phyloP scores from a whole-genome alignment of 78 protist genomes.

The Dictyostelium brefeldianum region DNA sequence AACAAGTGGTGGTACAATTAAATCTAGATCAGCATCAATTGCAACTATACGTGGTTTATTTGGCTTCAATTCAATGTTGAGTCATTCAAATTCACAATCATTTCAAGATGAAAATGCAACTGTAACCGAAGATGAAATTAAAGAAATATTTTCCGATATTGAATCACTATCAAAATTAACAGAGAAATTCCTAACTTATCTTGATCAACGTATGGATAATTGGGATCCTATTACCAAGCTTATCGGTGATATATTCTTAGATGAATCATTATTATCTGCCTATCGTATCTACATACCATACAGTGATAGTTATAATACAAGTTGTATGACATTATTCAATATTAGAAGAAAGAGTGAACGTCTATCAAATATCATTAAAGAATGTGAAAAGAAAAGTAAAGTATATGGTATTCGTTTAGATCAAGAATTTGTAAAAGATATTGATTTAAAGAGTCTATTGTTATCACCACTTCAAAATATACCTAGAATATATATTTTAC shows the following conservation, averaged over 20 bases:
- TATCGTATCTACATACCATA: constrained; percentile 54
- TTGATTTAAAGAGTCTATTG: constrained; percentile 60
- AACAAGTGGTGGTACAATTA: not conserved
- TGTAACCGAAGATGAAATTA: constrained; percentile 53
- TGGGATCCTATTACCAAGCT: constrained; percentile 42
- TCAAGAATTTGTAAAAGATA: constrained; percentile 34
- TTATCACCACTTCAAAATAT: constrained; percentile 67
- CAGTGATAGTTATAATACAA: constrained; percentile 60
- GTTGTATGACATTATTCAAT: constrained; percentile 56
- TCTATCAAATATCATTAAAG: constrained; percentile 44
- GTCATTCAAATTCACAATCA: constrained; percentile 9
- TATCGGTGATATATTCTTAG: constrained; percentile 63
- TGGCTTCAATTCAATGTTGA: constrained; percentile 38
- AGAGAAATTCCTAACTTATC: constrained; percentile 10
- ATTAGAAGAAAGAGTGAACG: constrained; percentile 27
- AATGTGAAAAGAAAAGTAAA: constrained; percentile 60
- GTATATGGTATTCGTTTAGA: constrained; percentile 40
- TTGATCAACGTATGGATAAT: constrained; percentile 37
- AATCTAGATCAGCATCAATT: constrained; percentile 23
- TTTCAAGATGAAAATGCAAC: constrained; percentile 17
- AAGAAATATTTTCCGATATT: constrained; percentile 49
- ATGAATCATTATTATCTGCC: constrained; percentile 25
- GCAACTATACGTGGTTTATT: constrained; percentile 61
- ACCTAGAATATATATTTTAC: constrained; percentile 42
- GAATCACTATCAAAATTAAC: constrained; percentile 6